phyloP scores from a whole-genome alignment of 2,329 filamentous ascomycete genomes.

The Xylaria sp. region DNA sequence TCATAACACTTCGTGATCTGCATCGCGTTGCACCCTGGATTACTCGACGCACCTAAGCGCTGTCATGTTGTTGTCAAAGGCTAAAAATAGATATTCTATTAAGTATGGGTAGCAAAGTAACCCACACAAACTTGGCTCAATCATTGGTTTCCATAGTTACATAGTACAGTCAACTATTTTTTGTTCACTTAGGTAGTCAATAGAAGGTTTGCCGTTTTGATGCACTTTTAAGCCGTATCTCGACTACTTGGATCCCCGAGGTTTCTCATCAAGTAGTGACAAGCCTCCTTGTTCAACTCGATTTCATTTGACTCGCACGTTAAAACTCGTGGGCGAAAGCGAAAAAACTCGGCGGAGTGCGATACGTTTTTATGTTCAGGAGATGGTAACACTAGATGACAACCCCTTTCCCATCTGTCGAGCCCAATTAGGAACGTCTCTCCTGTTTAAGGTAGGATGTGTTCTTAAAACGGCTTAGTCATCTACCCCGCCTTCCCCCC shows the following conservation, averaged over 20 bases:
- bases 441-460: background rate
- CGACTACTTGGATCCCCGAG: too few species aligned
- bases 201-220: too few species aligned
- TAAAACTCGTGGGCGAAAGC: too few species aligned
- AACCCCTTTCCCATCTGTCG: background rate
- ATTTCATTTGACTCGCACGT: too few species aligned
- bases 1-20: background rate
- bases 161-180: too few species aligned
- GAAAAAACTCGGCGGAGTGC: too few species aligned
- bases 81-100: background rate
- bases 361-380: too few species aligned
- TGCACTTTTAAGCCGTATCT: too few species aligned
- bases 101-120: background rate
- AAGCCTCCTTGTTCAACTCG: too few species aligned
- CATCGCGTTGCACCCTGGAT: background rate
- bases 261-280: too few species aligned
- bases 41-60: background rate
- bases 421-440: background rate
- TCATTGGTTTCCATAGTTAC: background rate
- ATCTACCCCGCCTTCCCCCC: background rate
- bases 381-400: too few species aligned
- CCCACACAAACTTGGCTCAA: background rate
- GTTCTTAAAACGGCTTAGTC: background rate
- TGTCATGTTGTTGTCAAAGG: background rate
- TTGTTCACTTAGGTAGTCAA: too few species aligned